These are phyloP conservation scores for Suillus subluteus DNA, from an alignment of 768 basidiomycete species.

Conservation along the genomic window DNA sequence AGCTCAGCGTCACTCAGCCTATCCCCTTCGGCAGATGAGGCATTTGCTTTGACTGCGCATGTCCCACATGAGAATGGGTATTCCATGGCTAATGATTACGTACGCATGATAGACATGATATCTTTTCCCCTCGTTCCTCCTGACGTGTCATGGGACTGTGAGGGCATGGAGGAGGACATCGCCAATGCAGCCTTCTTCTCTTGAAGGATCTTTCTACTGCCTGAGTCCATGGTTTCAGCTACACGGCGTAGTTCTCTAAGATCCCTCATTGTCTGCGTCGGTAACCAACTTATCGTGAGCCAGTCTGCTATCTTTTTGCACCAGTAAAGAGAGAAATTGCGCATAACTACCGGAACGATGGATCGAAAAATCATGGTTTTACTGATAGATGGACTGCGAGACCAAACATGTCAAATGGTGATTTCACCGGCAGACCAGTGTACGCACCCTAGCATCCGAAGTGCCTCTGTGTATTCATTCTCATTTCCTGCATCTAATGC, in stretches of 20 bases:
- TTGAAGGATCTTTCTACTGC: slow-evolving; percentile 18
- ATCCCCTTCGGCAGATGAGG: slow-evolving; percentile 27
- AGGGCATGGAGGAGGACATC: not conserved
- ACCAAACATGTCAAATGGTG: not conserved
- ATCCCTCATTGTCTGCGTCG: not conserved
- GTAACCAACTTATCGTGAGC: slow-evolving; percentile 20
- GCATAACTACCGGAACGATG: slow-evolving; percentile 21
- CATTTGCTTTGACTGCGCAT: slow-evolving; percentile 28
- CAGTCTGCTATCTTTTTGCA: slow-evolving; percentile 24
- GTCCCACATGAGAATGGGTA: not conserved
- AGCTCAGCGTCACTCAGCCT: slow-evolving; percentile 18
- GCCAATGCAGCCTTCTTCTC: slow-evolving; percentile 22
- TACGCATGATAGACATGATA: slow-evolving; percentile 35
- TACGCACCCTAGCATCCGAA: slow-evolving; percentile 25
- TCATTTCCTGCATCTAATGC: slow-evolving; percentile 18
- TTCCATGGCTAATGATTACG: slow-evolving; percentile 11
- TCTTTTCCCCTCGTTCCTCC: slow-evolving; percentile 20
- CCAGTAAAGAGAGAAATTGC: slow-evolving; percentile 16
- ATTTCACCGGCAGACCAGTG: not conserved
- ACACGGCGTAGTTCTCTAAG: slow-evolving; percentile 16
- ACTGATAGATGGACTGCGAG: slow-evolving; percentile 15
- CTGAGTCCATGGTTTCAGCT: slow-evolving; percentile 19
- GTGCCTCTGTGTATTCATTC: slow-evolving; percentile 22
- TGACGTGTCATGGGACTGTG: not conserved
- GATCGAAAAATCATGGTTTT: slow-evolving; percentile 20